Evolutionary conservation across 768 basidiomycete genomes (phyloP).

Genomic region (Fibroporia radiculosa): DNA sequence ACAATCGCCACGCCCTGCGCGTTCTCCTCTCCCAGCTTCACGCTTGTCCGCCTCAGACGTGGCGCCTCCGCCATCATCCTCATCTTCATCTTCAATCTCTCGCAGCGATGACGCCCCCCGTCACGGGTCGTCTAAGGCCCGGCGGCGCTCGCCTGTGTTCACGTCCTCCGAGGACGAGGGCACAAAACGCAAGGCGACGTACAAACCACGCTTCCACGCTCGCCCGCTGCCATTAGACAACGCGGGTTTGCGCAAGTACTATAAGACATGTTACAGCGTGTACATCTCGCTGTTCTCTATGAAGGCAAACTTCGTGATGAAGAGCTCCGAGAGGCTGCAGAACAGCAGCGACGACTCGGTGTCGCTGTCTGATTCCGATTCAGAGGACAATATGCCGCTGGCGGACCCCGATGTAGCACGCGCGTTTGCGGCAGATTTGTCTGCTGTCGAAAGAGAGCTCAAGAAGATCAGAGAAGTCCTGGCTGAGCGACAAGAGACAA

Average conservation of each 20-base stretch:
- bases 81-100: slow-evolving; percentile 3
- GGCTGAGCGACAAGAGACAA: no score
- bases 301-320: slow-evolving; percentile 41
- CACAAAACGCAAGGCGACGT: slow-evolving; percentile 20
- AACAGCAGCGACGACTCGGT: slow-evolving; percentile 26
- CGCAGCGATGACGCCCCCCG: slow-evolving; percentile 2
- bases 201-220: slow-evolving; percentile 11
- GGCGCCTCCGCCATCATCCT: slow-evolving; percentile 8
- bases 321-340: slow-evolving; percentile 44
- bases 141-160: slow-evolving; percentile 51
- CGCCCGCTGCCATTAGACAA: slow-evolving; percentile 40
- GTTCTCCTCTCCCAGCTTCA: slow-evolving; percentile 3
- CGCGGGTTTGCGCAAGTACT: slow-evolving; percentile 43
- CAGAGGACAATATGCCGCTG: slow-evolving; percentile 40
- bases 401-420: slow-evolving; percentile 29
- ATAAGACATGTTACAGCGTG: slow-evolving; percentile 41
- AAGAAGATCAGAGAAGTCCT: slow-evolving; percentile 32
- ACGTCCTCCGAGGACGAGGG: slow-evolving; percentile 60
- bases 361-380: slow-evolving; percentile 29
- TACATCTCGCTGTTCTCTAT: slow-evolving; percentile 42
- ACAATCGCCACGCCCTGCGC: slow-evolving; percentile 16
- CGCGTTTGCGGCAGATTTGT: slow-evolving; percentile 27
- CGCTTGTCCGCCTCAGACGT: slow-evolving; percentile 8
- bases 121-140: slow-evolving; percentile 6
- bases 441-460: slow-evolving; percentile 44